Conservation (phyloP, 768 basidiomycete genomes). For the Stropharia rugosoannulata region DNA sequence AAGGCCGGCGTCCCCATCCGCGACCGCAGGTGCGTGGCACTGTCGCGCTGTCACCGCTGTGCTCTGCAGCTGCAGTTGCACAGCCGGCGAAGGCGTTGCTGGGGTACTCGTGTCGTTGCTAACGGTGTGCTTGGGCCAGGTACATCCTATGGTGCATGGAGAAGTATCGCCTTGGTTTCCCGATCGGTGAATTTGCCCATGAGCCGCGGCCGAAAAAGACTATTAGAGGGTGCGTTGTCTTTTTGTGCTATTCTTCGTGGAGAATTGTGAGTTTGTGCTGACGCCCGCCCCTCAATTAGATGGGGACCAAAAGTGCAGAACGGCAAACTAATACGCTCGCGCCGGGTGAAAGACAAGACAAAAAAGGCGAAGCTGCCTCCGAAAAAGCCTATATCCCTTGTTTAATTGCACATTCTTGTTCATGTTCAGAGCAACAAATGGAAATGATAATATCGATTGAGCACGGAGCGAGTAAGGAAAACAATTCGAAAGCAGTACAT, state of each 20-base stretch:
- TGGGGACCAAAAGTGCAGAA: slow-evolving; percentile 76
- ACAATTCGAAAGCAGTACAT: neutral
- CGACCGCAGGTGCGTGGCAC: slow-evolving; percentile 59
- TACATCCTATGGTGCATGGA: slow-evolving; percentile 87
- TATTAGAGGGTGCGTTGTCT: slow-evolving; percentile 68
- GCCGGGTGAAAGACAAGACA: slow-evolving; percentile 38
- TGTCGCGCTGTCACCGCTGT: neutral
- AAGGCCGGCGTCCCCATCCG: slow-evolving; percentile 62
- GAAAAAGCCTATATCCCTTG: slow-evolving; percentile 5
- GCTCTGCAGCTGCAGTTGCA: neutral
- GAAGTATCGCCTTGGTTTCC: slow-evolving; percentile 62
- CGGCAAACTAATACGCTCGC: slow-evolving; percentile 73
- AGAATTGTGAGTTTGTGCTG: neutral
- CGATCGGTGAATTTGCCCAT: slow-evolving; percentile 62
- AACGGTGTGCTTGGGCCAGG: slow-evolving; percentile 33
- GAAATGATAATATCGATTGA: no score
- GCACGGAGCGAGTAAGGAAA: no score
- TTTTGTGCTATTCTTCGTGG: neutral
- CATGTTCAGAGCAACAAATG: no score
- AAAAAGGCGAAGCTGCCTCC: slow-evolving; percentile 12
- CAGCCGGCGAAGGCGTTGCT: neutral
- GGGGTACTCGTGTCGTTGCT: neutral
- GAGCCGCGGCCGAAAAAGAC: slow-evolving; percentile 71
- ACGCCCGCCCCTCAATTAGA: slow-evolving; percentile 37
- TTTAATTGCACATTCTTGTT: no score